These are phyloP conservation scores for Cryptosporidium viatorum DNA, from an alignment of 169 alveolate genomes.

Conservation along the genomic window DNA sequence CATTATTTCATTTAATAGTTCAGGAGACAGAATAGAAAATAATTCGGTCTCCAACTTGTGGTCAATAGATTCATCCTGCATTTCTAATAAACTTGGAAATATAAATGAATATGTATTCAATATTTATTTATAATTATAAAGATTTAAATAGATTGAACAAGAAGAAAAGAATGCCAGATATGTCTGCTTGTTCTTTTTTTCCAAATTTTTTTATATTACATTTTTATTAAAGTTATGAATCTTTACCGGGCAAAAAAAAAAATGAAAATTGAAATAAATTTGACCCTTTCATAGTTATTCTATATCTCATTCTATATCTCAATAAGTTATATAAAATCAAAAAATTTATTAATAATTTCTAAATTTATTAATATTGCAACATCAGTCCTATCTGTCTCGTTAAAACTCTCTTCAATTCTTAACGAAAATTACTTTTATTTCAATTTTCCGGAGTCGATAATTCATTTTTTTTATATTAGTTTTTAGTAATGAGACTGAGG, in stretches of 20 bases:
- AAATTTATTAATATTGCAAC: no score
- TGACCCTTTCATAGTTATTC: no score
- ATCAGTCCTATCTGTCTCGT: neutral
- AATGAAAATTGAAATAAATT: no score
- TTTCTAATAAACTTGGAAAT: neutral
- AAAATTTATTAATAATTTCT: neutral
- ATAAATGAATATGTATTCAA: neutral
- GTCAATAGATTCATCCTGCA: conserved; percentile 35
- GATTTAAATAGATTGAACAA: neutral
- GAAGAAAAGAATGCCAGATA: no score
- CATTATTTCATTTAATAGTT: conserved; percentile 40
- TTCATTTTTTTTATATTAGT: no score
- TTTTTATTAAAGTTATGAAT: no score
- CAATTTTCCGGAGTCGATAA: neutral
- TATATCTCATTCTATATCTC: no score
- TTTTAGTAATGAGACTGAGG: no score
- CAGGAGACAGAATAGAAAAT: conserved; percentile 32
- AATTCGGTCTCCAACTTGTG: conserved; percentile 15
- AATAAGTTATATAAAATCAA: no score
- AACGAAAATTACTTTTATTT: no score
- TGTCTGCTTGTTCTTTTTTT: no score
- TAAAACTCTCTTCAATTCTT: no score
- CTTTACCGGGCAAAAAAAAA: neutral
- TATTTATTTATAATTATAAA: neutral
- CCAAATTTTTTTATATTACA: neutral